Evolutionary conservation across 345 rosid genomes (phyloP).

Genomic region (Populus simonii): DNA sequence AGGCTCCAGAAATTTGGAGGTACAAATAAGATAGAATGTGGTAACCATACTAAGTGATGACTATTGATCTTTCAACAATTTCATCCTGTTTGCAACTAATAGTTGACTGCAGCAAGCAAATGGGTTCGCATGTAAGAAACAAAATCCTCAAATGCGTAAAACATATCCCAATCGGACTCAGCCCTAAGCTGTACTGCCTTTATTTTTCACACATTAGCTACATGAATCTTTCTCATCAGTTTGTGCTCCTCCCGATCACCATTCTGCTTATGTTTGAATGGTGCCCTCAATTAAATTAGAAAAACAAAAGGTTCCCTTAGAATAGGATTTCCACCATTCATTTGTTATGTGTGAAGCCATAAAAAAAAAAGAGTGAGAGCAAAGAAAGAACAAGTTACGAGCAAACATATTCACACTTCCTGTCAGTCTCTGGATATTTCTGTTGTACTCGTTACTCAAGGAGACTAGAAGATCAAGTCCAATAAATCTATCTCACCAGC

Average conservation of each 20-base stretch:
- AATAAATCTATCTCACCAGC: background rate
- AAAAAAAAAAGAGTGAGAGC: background rate
- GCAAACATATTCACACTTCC: background rate
- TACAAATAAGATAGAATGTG: background rate
- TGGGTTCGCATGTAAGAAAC: background rate
- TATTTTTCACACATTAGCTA: background rate
- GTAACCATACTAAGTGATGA: background rate
- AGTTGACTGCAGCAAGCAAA: background rate
- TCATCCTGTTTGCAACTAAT: background rate
- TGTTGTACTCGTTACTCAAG: background rate
- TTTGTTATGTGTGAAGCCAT: background rate
- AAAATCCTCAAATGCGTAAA: background rate
- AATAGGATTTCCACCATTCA: background rate
- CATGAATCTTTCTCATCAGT: background rate
- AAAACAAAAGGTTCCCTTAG: background rate
- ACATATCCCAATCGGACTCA: background rate
- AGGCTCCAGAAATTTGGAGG: conserved; percentile 21
- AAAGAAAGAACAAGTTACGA: background rate
- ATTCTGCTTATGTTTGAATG: background rate
- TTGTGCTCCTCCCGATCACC: background rate
- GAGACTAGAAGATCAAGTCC: background rate
- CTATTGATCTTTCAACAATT: background rate
- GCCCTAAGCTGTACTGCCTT: background rate
- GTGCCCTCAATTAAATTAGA: background rate
- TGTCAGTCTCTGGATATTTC: background rate